Evolutionary conservation across 1,139 yeast species (phyloP).

Genomic region (Debaryomyces sp.): DNA sequence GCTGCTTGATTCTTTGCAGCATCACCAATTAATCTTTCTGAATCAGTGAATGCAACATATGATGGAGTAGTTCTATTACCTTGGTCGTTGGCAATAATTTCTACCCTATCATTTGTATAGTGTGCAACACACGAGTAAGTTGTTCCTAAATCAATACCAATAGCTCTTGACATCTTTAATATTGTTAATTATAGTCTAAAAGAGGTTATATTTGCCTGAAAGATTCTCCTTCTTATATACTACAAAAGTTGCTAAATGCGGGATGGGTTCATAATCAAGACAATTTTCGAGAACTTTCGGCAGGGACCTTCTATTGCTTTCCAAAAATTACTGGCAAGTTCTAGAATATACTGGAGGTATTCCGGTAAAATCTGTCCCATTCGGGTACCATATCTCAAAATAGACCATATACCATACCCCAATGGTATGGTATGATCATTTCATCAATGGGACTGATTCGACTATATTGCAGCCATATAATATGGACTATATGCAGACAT

Average conservation of each 20-base stretch:
- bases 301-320: slow-evolving; percentile 3
- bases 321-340: neutral
- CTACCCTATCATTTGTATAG: slow-evolving; percentile 68
- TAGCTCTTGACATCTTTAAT: slow-evolving; percentile 59
- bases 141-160: slow-evolving; percentile 82
- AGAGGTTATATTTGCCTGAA: neutral
- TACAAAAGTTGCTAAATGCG: slow-evolving; percentile 7
- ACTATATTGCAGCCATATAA: neutral
- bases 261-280: slow-evolving; percentile 10
- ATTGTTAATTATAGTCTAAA: neutral
- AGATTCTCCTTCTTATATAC: slow-evolving; percentile 1
- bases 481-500: neutral
- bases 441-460: neutral
- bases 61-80: slow-evolving; percentile 76
- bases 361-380: neutral
- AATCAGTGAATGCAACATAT: slow-evolving; percentile 67
- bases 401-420: neutral
- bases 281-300: slow-evolving; percentile 10
- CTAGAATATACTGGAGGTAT: neutral
- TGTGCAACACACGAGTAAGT: slow-evolving; percentile 82
- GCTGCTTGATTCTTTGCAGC: slow-evolving; percentile 77
- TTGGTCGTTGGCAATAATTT: slow-evolving; percentile 70
- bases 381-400: neutral
- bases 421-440: neutral
- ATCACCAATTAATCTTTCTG: slow-evolving; percentile 71